Base-by-base conservation (phyloP, 768 basidiomycete genomes). In the Suillus lakei region DNA sequence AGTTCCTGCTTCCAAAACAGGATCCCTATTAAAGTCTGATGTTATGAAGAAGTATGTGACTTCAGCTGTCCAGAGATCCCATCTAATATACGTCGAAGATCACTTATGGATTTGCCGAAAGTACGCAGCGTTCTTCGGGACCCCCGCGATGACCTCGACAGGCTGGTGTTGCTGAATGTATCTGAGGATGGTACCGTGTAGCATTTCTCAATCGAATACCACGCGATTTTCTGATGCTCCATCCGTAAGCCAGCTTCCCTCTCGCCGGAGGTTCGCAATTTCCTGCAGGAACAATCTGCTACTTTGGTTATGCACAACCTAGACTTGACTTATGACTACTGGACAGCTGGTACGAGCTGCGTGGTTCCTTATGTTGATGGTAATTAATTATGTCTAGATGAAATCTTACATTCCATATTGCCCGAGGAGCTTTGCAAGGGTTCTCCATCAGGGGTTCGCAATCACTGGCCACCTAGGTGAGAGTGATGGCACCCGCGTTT, bases 391-490 rank as follows among this genome's bases (percentile, higher is more conserved):
- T 41, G 34, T 55, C 63, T 61, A 96, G 95, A 93, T 73, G 93
- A 98, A 54, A 89, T 98, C 38, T 79, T 99, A 21, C 85, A 90
- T 53, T 85, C 90, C 13, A 84, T 96, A 60, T 82, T 99, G 10
- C 98, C 97, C 0, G 85, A 92, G 68, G 84, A 89, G 34, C 82
- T 96, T 7, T 82, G 86, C 26, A 88, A 91, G 50, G 91, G 90
- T 21, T 88, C 93, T 0, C 98, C 98, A 0, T 87, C 88, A 0
- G 92, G 92, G 95, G 0, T 99, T 96, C 79, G 90, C 96, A 9
- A 84, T 87, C 61, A 92, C 88, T 1, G 97, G 97, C 0, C 98
- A 99, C 76, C 89, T 99, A 60, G 96, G 96, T 92, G 70, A 62
- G 86, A 46, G 36, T 26, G n/a, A 15, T n/a, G 21, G 59, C 15